Percentiles rank a stretch among this genome's conserved stretches.
phyloP scores from a whole-genome alignment of 305 asterid genomes.

The Fraxinus paxiana region DNA sequence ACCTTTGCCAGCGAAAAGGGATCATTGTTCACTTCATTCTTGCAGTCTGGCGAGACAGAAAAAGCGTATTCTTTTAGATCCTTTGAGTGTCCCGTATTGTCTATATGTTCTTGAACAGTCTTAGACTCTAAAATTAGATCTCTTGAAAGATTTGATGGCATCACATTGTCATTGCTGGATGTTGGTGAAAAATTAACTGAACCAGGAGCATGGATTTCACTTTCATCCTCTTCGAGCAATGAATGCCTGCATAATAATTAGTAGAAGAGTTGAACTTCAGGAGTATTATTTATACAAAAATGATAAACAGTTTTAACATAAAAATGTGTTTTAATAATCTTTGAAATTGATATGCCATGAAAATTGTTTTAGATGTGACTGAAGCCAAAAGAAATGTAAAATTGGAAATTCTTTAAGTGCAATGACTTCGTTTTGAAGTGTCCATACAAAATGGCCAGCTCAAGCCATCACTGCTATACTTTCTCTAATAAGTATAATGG shows the following conservation, averaged over 20 bases:
- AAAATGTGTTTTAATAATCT: neutral
- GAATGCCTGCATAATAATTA: slow-evolving; percentile 34
- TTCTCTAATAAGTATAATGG: neutral
- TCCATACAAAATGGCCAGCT: neutral
- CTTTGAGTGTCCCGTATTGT: slow-evolving; percentile 11
- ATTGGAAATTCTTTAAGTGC: neutral
- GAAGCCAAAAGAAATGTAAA: slow-evolving; percentile 4
- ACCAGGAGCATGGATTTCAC: slow-evolving; percentile 20
- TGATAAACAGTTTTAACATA: neutral
- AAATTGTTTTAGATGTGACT: neutral
- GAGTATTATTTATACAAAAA: neutral
- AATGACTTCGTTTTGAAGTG: neutral
- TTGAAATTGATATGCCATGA: slow-evolving; percentile 3
- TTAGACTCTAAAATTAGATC: slow-evolving; percentile 6
- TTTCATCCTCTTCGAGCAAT: slow-evolving; percentile 30
- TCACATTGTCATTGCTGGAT: slow-evolving; percentile 26
- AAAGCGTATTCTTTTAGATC: slow-evolving; percentile 4
- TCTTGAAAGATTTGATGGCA: slow-evolving; percentile 21
- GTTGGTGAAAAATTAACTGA: slow-evolving; percentile 23
- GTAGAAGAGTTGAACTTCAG: neutral
- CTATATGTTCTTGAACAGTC: slow-evolving; percentile 20
- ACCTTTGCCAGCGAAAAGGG: slow-evolving; percentile 31
- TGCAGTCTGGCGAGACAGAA: slow-evolving; percentile 14
- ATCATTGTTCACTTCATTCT: slow-evolving; percentile 1
- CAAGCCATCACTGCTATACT: neutral